Percentiles rank a stretch among this genome's conserved stretches.
Conservation (phyloP, 2,329 filamentous ascomycete genomes). For the Paraconiothyrium brasiliense region DNA sequence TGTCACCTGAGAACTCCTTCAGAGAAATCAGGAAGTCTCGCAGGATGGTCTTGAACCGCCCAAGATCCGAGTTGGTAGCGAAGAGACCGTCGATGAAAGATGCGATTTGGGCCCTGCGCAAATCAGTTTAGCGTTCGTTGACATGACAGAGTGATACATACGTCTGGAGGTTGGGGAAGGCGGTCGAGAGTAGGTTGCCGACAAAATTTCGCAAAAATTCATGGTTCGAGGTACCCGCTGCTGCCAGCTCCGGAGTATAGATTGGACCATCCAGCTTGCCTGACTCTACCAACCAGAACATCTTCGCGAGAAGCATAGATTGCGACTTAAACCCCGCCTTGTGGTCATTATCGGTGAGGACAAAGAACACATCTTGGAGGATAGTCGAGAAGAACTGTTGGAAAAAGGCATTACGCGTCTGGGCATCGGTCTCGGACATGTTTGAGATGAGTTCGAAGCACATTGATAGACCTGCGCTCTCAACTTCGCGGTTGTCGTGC, state of each 20-base stretch:
- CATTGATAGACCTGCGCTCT: slow-evolving; percentile 96
- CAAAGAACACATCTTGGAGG: slow-evolving; percentile 97
- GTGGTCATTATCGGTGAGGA: slow-evolving; percentile 96
- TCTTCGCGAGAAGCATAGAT: slow-evolving; percentile 88
- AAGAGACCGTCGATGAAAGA: slow-evolving; percentile 92
- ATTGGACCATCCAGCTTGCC: slow-evolving; percentile 94
- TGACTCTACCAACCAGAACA: slow-evolving; percentile 93
- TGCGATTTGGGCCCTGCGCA: slow-evolving; percentile 79
- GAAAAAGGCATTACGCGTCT: slow-evolving; percentile 95
- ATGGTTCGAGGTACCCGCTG: slow-evolving; percentile 83
- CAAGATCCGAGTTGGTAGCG: slow-evolving; percentile 84
- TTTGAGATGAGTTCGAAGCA: slow-evolving; percentile 97
- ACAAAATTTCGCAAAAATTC: slow-evolving; percentile 93
- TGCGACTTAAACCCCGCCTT: slow-evolving; percentile 99
- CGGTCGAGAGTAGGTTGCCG: slow-evolving; percentile 81
- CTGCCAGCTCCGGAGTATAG: slow-evolving; percentile 84
- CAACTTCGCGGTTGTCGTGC: slow-evolving; percentile 98
- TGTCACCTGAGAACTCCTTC: slow-evolving; percentile 96
- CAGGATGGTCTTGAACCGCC: slow-evolving; percentile 93
- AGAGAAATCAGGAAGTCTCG: slow-evolving; percentile 97
- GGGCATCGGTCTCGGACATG: slow-evolving; percentile 88
- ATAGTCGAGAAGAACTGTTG: slow-evolving; percentile 97
- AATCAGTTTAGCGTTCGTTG: slow-evolving; percentile 38
- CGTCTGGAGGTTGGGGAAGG: slow-evolving; percentile 92
- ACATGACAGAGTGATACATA: slow-evolving; percentile 60